Conservation (phyloP, 2,329 filamentous ascomycete species). For the Aaosphaeria arxii region DNA sequence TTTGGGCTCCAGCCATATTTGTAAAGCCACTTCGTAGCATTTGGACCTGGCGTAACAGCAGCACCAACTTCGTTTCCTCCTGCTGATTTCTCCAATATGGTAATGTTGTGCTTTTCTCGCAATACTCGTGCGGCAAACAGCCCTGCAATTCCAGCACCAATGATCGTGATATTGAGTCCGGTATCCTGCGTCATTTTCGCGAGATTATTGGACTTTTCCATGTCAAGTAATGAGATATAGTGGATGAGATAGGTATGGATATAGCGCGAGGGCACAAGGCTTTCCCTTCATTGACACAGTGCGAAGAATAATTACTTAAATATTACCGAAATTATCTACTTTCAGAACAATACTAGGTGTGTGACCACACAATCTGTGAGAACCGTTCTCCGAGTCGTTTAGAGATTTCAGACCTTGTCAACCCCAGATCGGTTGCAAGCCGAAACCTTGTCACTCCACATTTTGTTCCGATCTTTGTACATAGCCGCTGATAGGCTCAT, state of each 20-base stretch:
- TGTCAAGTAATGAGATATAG: neutral
- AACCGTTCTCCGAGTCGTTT: neutral
- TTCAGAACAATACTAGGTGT: neutral
- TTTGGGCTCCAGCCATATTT: neutral
- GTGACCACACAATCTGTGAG: neutral
- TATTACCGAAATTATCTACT: neutral
- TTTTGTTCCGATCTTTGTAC: neutral
- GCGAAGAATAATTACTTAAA: neutral
- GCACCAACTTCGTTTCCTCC: conserved; percentile 4
- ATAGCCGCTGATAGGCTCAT: neutral
- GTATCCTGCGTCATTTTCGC: neutral
- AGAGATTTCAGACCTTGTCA: neutral
- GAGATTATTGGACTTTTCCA: neutral
- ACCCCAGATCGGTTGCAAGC: neutral
- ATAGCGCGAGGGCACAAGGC: neutral
- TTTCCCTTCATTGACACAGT: too few relatives aligned
- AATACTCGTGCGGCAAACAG: conserved; percentile 7
- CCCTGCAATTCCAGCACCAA: conserved; percentile 7
- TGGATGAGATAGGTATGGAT: too few relatives aligned
- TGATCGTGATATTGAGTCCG: conserved; percentile 5
- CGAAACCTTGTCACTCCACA: neutral
- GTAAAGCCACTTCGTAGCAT: neutral
- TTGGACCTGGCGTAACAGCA: conserved; percentile 3
- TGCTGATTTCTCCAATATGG: conserved; percentile 1
- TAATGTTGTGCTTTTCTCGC: conserved; percentile 3